These are phyloP conservation scores for Corynespora cassiicola DNA, from an alignment of 2,329 filamentous ascomycete genomes.

Conservation along the genomic window DNA sequence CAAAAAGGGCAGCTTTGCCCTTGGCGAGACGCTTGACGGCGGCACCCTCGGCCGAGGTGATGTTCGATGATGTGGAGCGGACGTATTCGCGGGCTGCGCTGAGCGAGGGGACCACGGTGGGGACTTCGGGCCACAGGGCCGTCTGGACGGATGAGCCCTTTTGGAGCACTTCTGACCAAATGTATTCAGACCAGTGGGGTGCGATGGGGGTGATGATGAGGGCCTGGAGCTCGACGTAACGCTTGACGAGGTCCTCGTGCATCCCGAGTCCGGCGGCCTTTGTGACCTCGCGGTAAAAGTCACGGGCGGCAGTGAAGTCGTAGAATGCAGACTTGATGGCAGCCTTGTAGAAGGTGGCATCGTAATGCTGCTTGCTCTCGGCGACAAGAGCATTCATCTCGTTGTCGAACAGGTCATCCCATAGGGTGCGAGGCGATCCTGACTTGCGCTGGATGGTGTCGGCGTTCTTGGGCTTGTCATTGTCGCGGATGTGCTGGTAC, in stretches of 20 bases:
- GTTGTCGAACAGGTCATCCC: conserved; percentile 90
- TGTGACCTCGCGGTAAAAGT: conserved; percentile 87
- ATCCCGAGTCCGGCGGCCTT: conserved; percentile 80
- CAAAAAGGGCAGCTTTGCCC: conserved; percentile 84
- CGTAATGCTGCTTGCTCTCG: conserved; percentile 80
- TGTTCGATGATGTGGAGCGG: conserved; percentile 73
- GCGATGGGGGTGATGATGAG: conserved; percentile 83
- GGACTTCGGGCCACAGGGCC: conserved; percentile 75
- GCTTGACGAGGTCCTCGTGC: conserved; percentile 79
- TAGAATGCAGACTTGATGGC: conserved; percentile 71
- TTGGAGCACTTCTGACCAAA: conserved; percentile 90
- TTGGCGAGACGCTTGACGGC: conserved; percentile 91
- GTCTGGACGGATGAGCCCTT: conserved; percentile 79
- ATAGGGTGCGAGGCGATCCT: conserved; percentile 74
- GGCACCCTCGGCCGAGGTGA: conserved; percentile 82
- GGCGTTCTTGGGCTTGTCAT: conserved; percentile 53
- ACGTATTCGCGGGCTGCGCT: conserved; percentile 85
- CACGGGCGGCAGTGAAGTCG: conserved; percentile 86
- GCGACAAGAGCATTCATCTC: conserved; percentile 86
- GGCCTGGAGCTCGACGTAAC: conserved; percentile 87
- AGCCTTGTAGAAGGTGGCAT: conserved; percentile 51
- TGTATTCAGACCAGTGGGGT: conserved; percentile 92
- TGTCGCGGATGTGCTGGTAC: conserved; percentile 50
- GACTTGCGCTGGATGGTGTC: conserved; percentile 71
- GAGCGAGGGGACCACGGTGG: conserved; percentile 69